These are phyloP conservation scores for Olyra latifolia DNA, from an alignment of 176 grass and related monocot genomes.

Conservation along the genomic window DNA sequence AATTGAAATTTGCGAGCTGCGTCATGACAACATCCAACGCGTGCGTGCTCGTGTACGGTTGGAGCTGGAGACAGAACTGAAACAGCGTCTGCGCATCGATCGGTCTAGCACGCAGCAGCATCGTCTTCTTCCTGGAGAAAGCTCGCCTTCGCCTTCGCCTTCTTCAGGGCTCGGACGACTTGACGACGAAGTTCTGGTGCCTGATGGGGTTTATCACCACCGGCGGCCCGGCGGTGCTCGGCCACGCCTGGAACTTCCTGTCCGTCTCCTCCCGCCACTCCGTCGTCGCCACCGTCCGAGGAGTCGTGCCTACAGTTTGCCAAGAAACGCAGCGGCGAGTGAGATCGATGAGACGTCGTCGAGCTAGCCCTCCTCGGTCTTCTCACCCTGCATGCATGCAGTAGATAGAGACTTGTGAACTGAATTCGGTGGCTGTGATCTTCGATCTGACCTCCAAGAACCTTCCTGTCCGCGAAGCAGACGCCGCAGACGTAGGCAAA, in stretches of 20 bases:
- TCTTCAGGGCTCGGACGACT: slow-evolving; percentile 2
- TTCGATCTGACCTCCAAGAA: no score
- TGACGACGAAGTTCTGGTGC: slow-evolving; percentile 61
- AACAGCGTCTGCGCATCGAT: background rate
- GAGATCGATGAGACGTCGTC: background rate
- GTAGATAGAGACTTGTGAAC: no score
- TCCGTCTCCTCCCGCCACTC: slow-evolving; percentile 61
- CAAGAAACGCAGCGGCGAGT: background rate
- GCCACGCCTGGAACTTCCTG: slow-evolving; percentile 69
- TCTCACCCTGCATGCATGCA: no score
- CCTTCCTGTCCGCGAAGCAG: no score
- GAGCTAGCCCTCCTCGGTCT: no score
- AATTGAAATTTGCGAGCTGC: no score
- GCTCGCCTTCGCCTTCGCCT: no score
- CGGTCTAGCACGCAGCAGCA: background rate
- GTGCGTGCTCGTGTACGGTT: background rate
- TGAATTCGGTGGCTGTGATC: no score
- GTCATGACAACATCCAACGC: background rate
- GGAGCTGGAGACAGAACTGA: background rate
- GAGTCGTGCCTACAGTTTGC: slow-evolving; percentile 1
- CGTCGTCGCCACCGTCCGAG: slow-evolving; percentile 37
- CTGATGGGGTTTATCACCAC: slow-evolving; percentile 70
- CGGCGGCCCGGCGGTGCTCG: slow-evolving; percentile 58
- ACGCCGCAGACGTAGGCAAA: no score
- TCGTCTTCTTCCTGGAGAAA: background rate